Conservation (phyloP, 306 rosid species). For the peach (Prunus persica) region Prunus_persica_NCBIv2 NC_034014.1:23924501-23925000, state of each 20-base stretch:
- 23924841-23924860: conserved; percentile 35
- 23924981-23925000: conserved; percentile 65
- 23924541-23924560: neutral
- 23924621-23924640: neutral
- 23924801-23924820: conserved; percentile 17
- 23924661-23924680: neutral
- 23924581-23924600: neutral
- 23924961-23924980: conserved; percentile 59
- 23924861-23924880: conserved; percentile 51
- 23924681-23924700: neutral
- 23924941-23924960: conserved; percentile 50
- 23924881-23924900: conserved; percentile 62
- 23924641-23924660: neutral
- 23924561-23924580: neutral
- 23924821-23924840: conserved; percentile 24
- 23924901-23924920: conserved; percentile 63
- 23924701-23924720: neutral
- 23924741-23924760: neutral
- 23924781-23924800: neutral
- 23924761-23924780: neutral
- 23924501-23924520: neutral
- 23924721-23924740: neutral
- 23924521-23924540: neutral
- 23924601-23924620: neutral
- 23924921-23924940: conserved; percentile 62